These are phyloP conservation scores for Calocera viscosa DNA, from an alignment of 768 basidiomycete species.

Conservation along the genomic window DNA sequence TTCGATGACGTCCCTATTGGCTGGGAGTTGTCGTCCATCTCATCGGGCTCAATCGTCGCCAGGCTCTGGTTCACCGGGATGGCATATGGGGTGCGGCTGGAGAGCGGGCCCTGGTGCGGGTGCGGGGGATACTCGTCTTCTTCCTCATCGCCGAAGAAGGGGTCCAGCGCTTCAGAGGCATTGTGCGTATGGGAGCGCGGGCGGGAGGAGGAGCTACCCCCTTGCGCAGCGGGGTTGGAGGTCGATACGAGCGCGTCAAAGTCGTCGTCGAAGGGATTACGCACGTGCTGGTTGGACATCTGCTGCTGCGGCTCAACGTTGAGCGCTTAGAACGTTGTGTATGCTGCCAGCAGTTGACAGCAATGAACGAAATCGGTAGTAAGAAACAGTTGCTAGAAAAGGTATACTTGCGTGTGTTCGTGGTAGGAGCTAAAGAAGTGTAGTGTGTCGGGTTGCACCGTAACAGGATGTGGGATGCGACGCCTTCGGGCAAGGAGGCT, in stretches of 20 bases:
- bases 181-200: background rate
- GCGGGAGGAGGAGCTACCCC: background rate
- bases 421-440: background rate
- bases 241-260: slow-evolving; percentile 5
- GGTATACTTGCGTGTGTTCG: background rate
- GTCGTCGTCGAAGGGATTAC: slow-evolving; percentile 4
- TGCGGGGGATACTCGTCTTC: background rate
- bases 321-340: background rate
- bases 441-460: background rate
- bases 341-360: background rate
- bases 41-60: slow-evolving; percentile 1
- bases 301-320: background rate
- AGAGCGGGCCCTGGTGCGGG: background rate
- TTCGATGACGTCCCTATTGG: background rate
- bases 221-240: slow-evolving; percentile 1
- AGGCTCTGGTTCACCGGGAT: background rate
- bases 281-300: background rate
- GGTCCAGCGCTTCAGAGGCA: background rate
- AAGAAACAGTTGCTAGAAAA: background rate
- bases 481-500: background rate
- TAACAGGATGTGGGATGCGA: background rate
- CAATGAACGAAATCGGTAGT: background rate
- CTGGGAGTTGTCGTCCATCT: background rate
- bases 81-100: background rate
- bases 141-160: slow-evolving; percentile 7